Evolutionary conservation across 2,329 filamentous ascomycete genomes (phyloP), one percentile per base, ranked within the genome.

Genomic region (Macroventuria anomochaeta): DNA sequence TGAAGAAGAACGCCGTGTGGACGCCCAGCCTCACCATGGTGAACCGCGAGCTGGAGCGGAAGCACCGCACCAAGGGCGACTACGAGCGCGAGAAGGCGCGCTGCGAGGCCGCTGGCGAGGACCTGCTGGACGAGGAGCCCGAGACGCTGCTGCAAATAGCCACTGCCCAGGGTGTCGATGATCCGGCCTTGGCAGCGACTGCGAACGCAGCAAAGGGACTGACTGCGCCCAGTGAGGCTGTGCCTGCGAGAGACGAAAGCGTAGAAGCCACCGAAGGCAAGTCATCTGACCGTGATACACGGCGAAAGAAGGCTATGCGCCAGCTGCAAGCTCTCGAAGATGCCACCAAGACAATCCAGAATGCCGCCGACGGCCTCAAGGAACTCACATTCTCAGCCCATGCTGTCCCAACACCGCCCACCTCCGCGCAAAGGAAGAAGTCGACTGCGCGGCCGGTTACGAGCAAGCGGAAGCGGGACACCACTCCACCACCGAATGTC

Each of bases 1-100:
- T 95, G 90, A 95, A 95, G 82, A 95, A 95, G 80, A 95, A 95
- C 67, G 88, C 90, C 0, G 87, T 90, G 4, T 95, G 90, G 90
- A 87, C 85, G 2, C 90, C 90, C 0, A 93, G 89, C 58, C 88
- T 91, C 64, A 93, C 90, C 0, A 95, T 95, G 90, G 90, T 93
- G 59, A 85, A 88, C 13, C 82, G 90, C 25, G 90, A 93, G 73
- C 82, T 95, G 1, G 89, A 89, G 70, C 80, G 80, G 17, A 81
- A 91, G 15, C 87, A 87, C 1, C 86, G 90, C 44, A 80, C 79
- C 23, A 63, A 72, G 26, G 67, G 67, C 38, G 75, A 73, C 48
- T 81, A 77, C 57, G 76, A 80, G 36, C 80, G 80, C 37, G 87
- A 87, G 6, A 86, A 86, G 75, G 82, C 82, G 7, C 70, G 71